These are phyloP conservation scores for Diaporthe sp. DNA, from an alignment of 2,329 filamentous ascomycete species.

Conservation along the genomic window DNA sequence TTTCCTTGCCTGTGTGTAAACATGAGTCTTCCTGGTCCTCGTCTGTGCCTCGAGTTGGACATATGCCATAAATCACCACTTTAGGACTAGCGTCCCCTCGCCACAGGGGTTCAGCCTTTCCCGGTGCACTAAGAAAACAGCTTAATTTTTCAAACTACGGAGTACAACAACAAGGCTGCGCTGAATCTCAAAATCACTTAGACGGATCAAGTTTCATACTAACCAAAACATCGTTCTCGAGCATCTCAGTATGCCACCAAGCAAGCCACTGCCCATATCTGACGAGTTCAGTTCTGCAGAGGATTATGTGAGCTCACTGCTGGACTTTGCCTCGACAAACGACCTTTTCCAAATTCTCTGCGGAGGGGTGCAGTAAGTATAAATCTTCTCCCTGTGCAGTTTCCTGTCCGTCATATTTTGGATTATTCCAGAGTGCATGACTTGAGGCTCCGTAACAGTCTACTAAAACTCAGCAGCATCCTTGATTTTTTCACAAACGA, in stretches of 20 bases:
- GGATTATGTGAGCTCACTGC: slow-evolving; percentile 82
- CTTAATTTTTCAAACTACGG: not conserved
- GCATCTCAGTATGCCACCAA: slow-evolving; percentile 60
- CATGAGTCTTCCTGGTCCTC: not conserved
- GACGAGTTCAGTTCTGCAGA: slow-evolving; percentile 79
- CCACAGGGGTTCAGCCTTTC: not conserved
- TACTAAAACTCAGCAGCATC: slow-evolving; percentile 59
- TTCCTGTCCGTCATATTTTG: too few species aligned
- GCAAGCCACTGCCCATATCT: slow-evolving; percentile 75
- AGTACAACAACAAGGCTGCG: not conserved
- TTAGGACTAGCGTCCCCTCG: not conserved
- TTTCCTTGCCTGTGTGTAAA: not conserved
- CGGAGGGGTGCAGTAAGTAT: slow-evolving; percentile 81
- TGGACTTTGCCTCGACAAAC: slow-evolving; percentile 81
- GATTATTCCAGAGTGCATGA: too few species aligned
- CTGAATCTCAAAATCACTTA: not conserved
- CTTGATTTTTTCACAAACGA: slow-evolving; percentile 94
- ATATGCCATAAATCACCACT: not conserved
- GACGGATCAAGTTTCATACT: not conserved
- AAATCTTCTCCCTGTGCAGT: too few species aligned
- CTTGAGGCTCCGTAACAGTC: too few species aligned
- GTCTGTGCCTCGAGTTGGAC: not conserved
- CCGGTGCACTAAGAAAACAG: slow-evolving; percentile 11
- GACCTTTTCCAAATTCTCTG: slow-evolving; percentile 89
- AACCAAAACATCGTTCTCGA: not conserved